Evolutionary conservation across 768 basidiomycete species (phyloP), one percentile per base, ranked within the genome.

Genomic region (Brasilioporus rufonigricans): DNA sequence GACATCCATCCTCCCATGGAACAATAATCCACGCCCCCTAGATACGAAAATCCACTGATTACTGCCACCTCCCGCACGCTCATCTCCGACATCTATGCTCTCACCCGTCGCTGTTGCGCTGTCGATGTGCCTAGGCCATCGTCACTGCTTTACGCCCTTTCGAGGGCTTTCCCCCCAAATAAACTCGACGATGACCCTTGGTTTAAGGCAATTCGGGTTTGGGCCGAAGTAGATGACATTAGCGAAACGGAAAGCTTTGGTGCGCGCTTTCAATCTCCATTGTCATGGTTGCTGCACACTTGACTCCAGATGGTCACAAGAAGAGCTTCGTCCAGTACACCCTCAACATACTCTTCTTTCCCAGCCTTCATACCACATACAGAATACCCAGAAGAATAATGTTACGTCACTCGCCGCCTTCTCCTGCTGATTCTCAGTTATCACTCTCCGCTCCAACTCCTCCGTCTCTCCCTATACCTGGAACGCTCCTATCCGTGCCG

Each of bases 161-260:
- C 87, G 58, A 77, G 81, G 12, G 59, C 81, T 5, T 55, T 47
- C 27, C 55, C 61, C 24, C 57, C 43, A 57, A 33, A 58, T 36
- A 52, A 31, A 19, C 31, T 19, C 23, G 67, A 65, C 44, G 73
- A 73, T 7, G 71, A 69, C 33, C 71, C 79, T 16, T 79, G 85
- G 68, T 87, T 89, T 67, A 82, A 78, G 58, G 85, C 80, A 6
- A 56, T 88, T 51, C 79, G 83, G 29, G 78, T 86, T 36, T 91
- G 89, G 89, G 84, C 81, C 5, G 87, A 91, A 61, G 75, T 91
- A 38, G 80, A 81, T 35, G 87, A 91, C 58, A 75, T 90, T 45
- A 86, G 81, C 61, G 89, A 91, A 71, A 86, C 78, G 65, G 90
- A 91, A 61, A 86, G 82, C 59, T 92, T 89, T 65, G 89, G 89